Evolutionary conservation across 345 rosid genomes (phyloP).

Genomic region (Euclidium syriacum): DNA sequence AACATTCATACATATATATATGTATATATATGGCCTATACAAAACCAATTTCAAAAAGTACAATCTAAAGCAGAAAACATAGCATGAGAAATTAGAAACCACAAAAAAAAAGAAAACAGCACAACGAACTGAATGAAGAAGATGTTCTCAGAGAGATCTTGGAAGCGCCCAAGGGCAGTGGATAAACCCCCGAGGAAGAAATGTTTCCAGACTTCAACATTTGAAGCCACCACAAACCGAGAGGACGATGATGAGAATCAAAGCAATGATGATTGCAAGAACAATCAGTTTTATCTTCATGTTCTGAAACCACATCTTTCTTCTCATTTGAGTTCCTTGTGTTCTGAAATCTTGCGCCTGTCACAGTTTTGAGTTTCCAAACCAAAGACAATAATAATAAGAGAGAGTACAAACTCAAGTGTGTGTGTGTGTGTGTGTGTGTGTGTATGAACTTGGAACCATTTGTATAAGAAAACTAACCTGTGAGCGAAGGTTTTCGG

Average conservation of each 20-base stretch:
- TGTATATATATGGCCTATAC: constrained; percentile 24
- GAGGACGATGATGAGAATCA: constrained; percentile 68
- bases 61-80: constrained; percentile 21
- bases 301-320: constrained; percentile 94
- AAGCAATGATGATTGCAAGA: constrained; percentile 57
- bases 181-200: neutral
- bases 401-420: neutral
- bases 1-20: constrained; percentile 19
- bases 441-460: neutral
- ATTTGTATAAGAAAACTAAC: constrained; percentile 36
- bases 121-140: constrained; percentile 15
- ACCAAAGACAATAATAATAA: neutral
- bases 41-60: constrained; percentile 21
- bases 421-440: neutral
- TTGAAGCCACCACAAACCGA: constrained; percentile 90
- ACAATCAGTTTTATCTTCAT: constrained; percentile 95
- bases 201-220: constrained; percentile 35
- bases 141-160: constrained; percentile 14
- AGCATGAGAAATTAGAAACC: constrained; percentile 13
- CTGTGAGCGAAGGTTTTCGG: constrained; percentile 92
- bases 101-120: constrained; percentile 2
- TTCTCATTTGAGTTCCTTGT: constrained; percentile 77
- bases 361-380: neutral
- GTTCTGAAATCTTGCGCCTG: constrained; percentile 90
- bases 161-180: neutral